Evolutionary conservation across 139 green algal species (phyloP).

Genomic region (Pseudopediastrum boryanum): DNA sequence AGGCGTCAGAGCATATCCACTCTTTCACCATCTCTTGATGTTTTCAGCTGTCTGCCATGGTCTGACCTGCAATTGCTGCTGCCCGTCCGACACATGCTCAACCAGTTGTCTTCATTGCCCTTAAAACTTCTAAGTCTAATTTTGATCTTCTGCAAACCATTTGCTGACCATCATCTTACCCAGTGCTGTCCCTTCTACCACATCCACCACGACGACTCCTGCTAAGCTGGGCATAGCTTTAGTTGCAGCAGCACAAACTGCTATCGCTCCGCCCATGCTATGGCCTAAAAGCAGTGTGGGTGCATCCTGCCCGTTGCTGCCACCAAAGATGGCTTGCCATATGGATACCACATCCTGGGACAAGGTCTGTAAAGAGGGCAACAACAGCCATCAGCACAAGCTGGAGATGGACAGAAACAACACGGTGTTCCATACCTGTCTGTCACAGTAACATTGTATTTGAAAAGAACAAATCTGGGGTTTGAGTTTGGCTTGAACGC

Average conservation of each 20-base stretch:
- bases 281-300: constrained; percentile 83
- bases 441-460: not conserved
- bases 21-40: too few relatives aligned
- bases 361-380: constrained; percentile 51
- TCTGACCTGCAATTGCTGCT: too few relatives aligned
- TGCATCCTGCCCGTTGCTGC: not conserved
- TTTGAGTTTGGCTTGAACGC: too few relatives aligned
- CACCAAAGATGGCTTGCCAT: constrained; percentile 66
- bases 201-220: constrained; percentile 91
- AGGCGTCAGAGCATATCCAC: too few relatives aligned
- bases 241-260: constrained; percentile 61
- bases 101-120: too few relatives aligned
- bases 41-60: too few relatives aligned
- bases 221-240: constrained; percentile 62
- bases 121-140: too few relatives aligned
- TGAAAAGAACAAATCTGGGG: not conserved
- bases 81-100: too few relatives aligned
- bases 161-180: too few relatives aligned
- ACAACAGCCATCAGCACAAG: not conserved
- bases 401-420: not conserved
- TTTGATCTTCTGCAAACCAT: too few relatives aligned
- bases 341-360: constrained; percentile 67
- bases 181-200: constrained; percentile 90
- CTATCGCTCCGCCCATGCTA: constrained; percentile 89
- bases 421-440: not conserved